Evolutionary conservation across 768 basidiomycete species (phyloP).

Genomic region (Russula compacta): DNA sequence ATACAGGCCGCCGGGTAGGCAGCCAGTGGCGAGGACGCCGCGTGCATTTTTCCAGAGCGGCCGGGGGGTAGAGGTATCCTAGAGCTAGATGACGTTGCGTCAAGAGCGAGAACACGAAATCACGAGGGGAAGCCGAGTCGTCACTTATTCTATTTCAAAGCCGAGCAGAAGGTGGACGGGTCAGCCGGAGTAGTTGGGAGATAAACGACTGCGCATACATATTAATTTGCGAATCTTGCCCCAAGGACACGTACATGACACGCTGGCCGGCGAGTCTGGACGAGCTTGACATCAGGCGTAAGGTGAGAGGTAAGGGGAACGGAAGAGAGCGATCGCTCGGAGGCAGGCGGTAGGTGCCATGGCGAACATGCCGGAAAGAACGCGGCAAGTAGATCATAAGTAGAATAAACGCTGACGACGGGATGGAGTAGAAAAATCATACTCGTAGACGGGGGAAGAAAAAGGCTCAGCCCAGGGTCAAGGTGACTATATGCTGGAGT

Average conservation of each 20-base stretch:
- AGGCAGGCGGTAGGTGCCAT: constrained; percentile 67
- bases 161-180: neutral
- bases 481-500: constrained; percentile 59
- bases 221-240: constrained; percentile 69
- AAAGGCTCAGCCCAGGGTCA: neutral
- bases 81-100: constrained; percentile 40
- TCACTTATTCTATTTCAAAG: neutral
- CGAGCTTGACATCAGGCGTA: constrained; percentile 44
- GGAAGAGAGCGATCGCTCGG: constrained; percentile 80
- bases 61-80: constrained; percentile 71
- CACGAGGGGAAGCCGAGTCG: neutral
- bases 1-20: constrained; percentile 80
- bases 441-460: constrained; percentile 43
- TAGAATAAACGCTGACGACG: neutral
- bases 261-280: constrained; percentile 50
- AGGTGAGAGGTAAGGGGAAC: constrained; percentile 51
- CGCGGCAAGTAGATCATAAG: constrained; percentile 5
- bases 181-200: neutral
- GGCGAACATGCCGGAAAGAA: constrained; percentile 54
- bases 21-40: constrained; percentile 76
- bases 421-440: constrained; percentile 48
- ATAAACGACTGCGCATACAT: constrained; percentile 39
- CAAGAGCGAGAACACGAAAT: neutral
- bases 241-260: constrained; percentile 65
- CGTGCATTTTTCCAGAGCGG: constrained; percentile 75